phyloP scores from a whole-genome alignment of 164 flowering plant genomes.

The Aristolochia fimbriata region DNA sequence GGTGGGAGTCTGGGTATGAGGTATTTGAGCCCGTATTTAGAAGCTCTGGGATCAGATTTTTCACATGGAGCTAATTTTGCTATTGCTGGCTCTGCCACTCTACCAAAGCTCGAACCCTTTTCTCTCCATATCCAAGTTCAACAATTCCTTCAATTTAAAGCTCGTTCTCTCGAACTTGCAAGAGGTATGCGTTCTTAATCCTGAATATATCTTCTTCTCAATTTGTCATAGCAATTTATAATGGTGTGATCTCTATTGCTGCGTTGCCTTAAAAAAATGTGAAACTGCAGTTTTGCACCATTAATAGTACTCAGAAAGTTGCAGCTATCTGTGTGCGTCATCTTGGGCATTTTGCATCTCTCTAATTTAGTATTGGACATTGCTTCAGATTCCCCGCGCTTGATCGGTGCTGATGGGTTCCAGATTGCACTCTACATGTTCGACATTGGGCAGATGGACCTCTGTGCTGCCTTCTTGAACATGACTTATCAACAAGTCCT shows the following conservation, averaged over 20 bases:
- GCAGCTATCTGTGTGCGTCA: too few relatives aligned
- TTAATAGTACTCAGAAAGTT: too few relatives aligned
- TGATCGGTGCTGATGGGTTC: constrained; percentile 30
- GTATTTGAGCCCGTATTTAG: constrained; percentile 33
- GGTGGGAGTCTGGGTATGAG: constrained; percentile 21
- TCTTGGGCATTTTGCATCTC: too few relatives aligned
- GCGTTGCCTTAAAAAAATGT: too few relatives aligned
- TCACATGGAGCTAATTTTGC: constrained; percentile 58
- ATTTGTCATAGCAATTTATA: too few relatives aligned
- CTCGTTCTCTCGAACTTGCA: constrained; percentile 9
- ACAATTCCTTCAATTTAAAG: constrained; percentile 37
- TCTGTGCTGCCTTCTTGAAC: constrained; percentile 26
- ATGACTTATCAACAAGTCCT: constrained; percentile 24
- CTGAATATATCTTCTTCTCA: neutral
- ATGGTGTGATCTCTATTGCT: too few relatives aligned
- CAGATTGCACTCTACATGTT: constrained; percentile 39
- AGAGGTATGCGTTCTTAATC: neutral
- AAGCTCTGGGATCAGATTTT: constrained; percentile 44
- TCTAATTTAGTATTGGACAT: neutral
- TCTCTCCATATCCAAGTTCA: constrained; percentile 33
- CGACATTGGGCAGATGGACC: constrained; percentile 59
- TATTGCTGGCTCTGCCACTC: constrained; percentile 33
- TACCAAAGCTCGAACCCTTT: constrained; percentile 29
- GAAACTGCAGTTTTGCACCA: too few relatives aligned
- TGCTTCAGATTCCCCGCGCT: constrained; percentile 17